Percentiles rank a stretch among this genome's conserved stretches.
phyloP scores from a whole-genome alignment of 345 rosid species.

The Lumnitzera littorea region DNA sequence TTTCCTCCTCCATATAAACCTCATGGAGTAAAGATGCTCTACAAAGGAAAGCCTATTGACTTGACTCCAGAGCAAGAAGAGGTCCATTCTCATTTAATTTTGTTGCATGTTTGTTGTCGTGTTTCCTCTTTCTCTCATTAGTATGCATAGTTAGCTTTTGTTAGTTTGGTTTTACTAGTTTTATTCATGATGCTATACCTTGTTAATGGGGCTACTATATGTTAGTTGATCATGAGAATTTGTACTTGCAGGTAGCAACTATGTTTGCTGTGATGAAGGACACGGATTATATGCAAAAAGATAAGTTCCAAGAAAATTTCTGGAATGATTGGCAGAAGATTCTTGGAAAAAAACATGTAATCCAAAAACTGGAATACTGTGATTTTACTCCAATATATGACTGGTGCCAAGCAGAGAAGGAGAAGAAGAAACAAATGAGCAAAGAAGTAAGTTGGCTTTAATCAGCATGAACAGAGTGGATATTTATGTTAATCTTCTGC shows the following conservation, averaged over 20 bases:
- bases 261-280: slow-evolving; percentile 92
- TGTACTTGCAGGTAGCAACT: slow-evolving; percentile 62
- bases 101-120: no score
- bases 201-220: not conserved
- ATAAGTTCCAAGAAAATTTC: slow-evolving; percentile 78
- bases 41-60: slow-evolving; percentile 71
- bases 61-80: slow-evolving; percentile 85
- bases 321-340: slow-evolving; percentile 88
- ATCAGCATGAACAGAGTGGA: not conserved
- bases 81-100: slow-evolving; percentile 14
- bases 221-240: slow-evolving; percentile 10
- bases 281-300: slow-evolving; percentile 78
- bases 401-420: slow-evolving; percentile 87
- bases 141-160: slow-evolving; percentile 1
- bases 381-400: slow-evolving; percentile 84
- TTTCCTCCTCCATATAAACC: slow-evolving; percentile 87
- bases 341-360: slow-evolving; percentile 78
- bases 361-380: slow-evolving; percentile 72
- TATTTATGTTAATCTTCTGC: not conserved
- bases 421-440: slow-evolving; percentile 94
- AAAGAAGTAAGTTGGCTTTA: slow-evolving; percentile 54
- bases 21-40: slow-evolving; percentile 82
- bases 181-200: not conserved
- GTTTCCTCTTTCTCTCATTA: slow-evolving; percentile 6
- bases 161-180: not conserved